Evolutionary conservation across 208 protist genomes (phyloP).

Genomic region (Trypanosoma avium): DNA sequence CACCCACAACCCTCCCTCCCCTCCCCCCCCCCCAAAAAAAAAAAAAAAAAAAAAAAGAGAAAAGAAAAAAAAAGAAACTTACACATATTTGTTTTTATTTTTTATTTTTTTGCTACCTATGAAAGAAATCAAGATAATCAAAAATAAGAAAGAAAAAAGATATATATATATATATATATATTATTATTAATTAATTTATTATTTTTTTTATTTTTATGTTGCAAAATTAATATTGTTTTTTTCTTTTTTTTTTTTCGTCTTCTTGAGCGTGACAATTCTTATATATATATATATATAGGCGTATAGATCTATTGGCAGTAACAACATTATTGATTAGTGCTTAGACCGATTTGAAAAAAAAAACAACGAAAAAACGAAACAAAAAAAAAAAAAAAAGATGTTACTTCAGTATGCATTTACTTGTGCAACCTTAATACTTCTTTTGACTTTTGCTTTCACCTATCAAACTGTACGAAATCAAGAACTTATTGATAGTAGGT

Average conservation of each 20-base stretch:
- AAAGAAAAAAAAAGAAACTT: no score
- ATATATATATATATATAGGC: no score
- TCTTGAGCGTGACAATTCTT: no score
- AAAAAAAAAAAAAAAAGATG: background rate
- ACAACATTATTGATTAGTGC: no score
- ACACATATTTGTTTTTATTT: no score
- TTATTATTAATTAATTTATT: slow-evolving; percentile 15
- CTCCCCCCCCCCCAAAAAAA: no score
- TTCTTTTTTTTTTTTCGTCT: no score
- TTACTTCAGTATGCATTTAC: slow-evolving; percentile 40
- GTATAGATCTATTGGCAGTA: no score
- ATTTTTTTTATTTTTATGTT: slow-evolving; percentile 3
- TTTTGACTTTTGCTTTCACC: slow-evolving; percentile 42
- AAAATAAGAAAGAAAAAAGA: background rate
- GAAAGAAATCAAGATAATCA: no score
- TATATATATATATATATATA: slow-evolving; percentile 13
- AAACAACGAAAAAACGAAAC: background rate
- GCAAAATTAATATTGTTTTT: slow-evolving; percentile 1
- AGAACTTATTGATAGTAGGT: slow-evolving; percentile 34
- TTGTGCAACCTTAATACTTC: slow-evolving; percentile 30
- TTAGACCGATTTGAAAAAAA: background rate
- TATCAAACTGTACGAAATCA: slow-evolving; percentile 46
- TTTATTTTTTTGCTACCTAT: no score
- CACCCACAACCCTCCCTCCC: no score
- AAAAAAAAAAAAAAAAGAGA: no score